These are phyloP conservation scores for Cladosporium sp. DNA, from an alignment of 2,329 filamentous ascomycete species.

Conservation along the genomic window DNA sequence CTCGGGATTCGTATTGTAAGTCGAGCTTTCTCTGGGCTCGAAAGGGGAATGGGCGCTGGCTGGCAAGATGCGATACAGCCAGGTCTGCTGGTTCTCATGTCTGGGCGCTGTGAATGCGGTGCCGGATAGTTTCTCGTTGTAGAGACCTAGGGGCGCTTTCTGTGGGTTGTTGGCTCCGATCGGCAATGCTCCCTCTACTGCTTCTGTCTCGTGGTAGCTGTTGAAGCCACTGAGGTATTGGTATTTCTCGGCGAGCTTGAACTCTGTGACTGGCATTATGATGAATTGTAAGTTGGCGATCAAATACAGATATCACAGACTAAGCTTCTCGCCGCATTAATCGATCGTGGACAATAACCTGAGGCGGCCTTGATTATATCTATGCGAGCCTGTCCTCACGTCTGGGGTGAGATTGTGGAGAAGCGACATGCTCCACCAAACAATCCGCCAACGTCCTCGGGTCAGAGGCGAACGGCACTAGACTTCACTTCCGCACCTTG, in stretches of 20 bases:
- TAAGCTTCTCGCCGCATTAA: no score
- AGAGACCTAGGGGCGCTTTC: constrained; percentile 72
- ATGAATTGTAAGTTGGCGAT: not conserved
- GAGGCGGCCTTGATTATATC: constrained; percentile 1
- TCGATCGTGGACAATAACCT: not conserved
- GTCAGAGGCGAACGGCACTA: not conserved
- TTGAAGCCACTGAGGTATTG: constrained; percentile 75
- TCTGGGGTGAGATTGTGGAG: not conserved
- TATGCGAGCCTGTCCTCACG: not conserved
- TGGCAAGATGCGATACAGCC: constrained; percentile 55
- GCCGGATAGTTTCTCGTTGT: constrained; percentile 67
- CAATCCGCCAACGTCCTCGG: not conserved
- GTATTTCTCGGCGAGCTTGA: constrained; percentile 64
- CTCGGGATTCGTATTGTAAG: constrained; percentile 49
- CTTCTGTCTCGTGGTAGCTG: constrained; percentile 76
- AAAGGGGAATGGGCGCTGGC: constrained; percentile 57
- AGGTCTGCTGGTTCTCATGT: constrained; percentile 54
- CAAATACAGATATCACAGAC: not conserved
- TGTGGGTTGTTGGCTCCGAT: constrained; percentile 77
- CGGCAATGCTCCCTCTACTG: constrained; percentile 68
- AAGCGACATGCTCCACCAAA: not conserved
- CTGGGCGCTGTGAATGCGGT: constrained; percentile 57
- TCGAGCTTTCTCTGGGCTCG: constrained; percentile 44
- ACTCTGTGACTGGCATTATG: constrained; percentile 62
- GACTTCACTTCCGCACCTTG: not conserved